Evolutionary conservation across 2,329 filamentous ascomycete genomes (phyloP), one percentile per base, ranked within the genome.

Genomic region (Rhynchosporium graminicola): DNA sequence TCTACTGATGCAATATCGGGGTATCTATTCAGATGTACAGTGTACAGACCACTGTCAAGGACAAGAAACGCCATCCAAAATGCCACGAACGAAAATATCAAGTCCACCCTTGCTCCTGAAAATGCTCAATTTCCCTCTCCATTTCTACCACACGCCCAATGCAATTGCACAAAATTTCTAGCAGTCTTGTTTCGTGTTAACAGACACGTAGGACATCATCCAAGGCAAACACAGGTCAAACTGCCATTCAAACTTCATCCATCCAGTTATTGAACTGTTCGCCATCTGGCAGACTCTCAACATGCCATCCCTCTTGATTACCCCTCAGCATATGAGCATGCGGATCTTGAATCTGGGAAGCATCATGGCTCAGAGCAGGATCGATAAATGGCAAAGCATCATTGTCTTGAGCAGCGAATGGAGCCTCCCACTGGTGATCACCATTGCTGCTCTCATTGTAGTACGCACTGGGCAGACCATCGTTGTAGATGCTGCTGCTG

Each of bases 201-300:
- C 33, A 20, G 28, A 36, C 13, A 48, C 43, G n/a, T 29, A 43
- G 12, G 38, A 33, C 26, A 4, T 26, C 26, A 42, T 28, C 28
- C 4, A 51, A 13, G 9, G 9, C 5, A 36, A 36, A 36, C 33
- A 36, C 43, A 33, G 29, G 47, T 52, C 57, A 26, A 8, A 59
- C 46, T 15, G 33, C 51, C 36, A 15, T 4, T 1, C 61, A 60
- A 15, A 68, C 68, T 12, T 60, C 63, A 29, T 69, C 67, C 67
- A 73, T 70, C 73, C 73, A 74, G 45, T 72, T 73, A 20, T 74
- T 72, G 57, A 74, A 74, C 48, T 74, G 71, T 13, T 64, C 68
- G 31, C 69, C 70, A 20, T 62, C 65, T 56, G 73, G 70, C 43
- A 74, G 61, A 10, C 69, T 63, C 43, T 70, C 72, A 45, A 72